Conservation (phyloP, 768 basidiomycete species). For the Hortiboletus campestris region DNA sequence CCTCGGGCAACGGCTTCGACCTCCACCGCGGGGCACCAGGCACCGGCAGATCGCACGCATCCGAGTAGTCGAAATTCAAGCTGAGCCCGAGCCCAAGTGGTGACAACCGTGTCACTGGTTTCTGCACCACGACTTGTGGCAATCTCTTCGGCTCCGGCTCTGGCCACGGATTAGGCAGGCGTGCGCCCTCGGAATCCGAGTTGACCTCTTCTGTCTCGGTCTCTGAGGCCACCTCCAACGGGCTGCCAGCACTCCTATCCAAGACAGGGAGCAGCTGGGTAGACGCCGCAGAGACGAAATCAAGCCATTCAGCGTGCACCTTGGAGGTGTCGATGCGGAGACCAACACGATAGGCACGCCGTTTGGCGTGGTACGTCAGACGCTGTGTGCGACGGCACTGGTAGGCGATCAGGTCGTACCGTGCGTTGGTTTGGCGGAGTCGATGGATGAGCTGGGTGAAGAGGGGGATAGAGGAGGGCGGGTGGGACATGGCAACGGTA, state of each 20-base stretch:
- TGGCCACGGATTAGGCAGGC: neutral
- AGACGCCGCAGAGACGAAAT: conserved; percentile 4
- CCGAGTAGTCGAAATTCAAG: neutral
- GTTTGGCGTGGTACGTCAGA: conserved; percentile 47
- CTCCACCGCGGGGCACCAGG: conserved; percentile 27
- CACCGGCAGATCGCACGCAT: neutral
- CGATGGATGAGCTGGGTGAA: conserved; percentile 39
- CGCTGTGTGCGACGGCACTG: conserved; percentile 34
- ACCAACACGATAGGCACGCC: conserved; percentile 42
- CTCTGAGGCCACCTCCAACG: neutral
- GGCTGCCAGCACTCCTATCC: neutral
- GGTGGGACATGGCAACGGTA: conserved; percentile 2
- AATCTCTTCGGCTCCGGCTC: neutral
- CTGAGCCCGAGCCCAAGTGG: conserved; percentile 4
- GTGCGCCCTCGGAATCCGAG: neutral
- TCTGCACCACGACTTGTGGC: neutral
- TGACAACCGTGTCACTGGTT: neutral
- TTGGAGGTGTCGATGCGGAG: conserved; percentile 44
- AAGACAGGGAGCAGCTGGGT: neutral
- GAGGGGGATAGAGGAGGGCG: conserved; percentile 20
- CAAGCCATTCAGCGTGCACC: conserved; percentile 38
- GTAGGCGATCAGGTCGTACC: conserved; percentile 39
- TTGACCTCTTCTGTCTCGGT: neutral
- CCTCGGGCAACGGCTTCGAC: conserved; percentile 19
- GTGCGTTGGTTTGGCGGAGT: conserved; percentile 44